phyloP scores from a whole-genome alignment of 2,329 filamentous ascomycete genomes.

The Graphiopsis chlorocephala region DNA sequence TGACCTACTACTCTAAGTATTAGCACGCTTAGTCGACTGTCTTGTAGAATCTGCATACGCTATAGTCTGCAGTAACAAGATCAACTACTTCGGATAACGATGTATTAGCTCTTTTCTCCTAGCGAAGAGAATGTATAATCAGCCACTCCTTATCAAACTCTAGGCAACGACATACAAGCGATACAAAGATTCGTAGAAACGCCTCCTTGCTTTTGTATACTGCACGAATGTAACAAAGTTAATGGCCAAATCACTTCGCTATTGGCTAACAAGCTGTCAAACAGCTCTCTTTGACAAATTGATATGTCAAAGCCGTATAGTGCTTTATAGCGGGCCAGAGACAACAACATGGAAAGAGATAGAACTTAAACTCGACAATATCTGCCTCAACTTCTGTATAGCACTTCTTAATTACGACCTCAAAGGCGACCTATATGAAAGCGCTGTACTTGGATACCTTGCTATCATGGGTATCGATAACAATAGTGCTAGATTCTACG shows the following conservation, averaged over 20 bases:
- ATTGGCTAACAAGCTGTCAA: constrained; percentile 19
- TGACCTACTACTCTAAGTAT: background rate
- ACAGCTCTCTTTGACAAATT: constrained; percentile 8
- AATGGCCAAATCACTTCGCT: background rate
- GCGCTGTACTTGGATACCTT: constrained; percentile 21
- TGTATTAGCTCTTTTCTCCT: constrained; percentile 20
- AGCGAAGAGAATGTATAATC: background rate
- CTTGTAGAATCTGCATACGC: constrained; percentile 13
- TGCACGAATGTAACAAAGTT: constrained; percentile 4
- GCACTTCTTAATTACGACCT: constrained; percentile 22
- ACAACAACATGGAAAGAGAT: no score
- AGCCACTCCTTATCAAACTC: constrained; percentile 20
- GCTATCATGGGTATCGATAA: constrained; percentile 20
- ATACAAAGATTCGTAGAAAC: constrained; percentile 22
- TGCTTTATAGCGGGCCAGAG: no score
- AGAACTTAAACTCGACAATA: constrained; percentile 7
- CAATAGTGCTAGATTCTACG: constrained; percentile 10
- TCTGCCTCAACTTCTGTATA: constrained; percentile 21
- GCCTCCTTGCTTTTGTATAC: constrained; percentile 21
- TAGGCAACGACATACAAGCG: constrained; percentile 16
- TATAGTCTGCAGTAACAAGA: constrained; percentile 16
- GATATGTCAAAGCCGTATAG: no score
- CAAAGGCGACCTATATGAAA: constrained; percentile 21
- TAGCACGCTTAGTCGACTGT: constrained; percentile 2
- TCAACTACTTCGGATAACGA: constrained; percentile 19